phyloP scores from a whole-genome alignment of 148 eudicot genomes.

The Beta vulgaris region DNA sequence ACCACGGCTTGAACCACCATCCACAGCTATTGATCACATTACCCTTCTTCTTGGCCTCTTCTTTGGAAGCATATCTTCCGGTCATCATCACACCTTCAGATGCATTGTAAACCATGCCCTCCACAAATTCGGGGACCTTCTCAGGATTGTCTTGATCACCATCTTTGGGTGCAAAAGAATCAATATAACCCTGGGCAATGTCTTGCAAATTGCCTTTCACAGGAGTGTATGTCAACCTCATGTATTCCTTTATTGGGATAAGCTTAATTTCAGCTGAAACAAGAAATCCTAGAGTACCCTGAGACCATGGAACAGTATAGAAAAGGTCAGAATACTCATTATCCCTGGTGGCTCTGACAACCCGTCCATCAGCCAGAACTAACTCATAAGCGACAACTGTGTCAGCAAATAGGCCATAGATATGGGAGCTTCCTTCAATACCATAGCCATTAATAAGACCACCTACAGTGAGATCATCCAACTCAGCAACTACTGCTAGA shows the following conservation, averaged over 20 bases:
- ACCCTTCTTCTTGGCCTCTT: constrained; percentile 80
- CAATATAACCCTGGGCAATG: constrained; percentile 74
- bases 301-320: constrained; percentile 93
- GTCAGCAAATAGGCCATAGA: constrained; percentile 81
- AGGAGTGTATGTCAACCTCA: constrained; percentile 77
- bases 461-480: constrained; percentile 87
- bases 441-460: constrained; percentile 93
- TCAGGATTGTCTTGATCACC: constrained; percentile 80
- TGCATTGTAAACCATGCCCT: constrained; percentile 62
- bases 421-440: constrained; percentile 93
- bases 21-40: constrained; percentile 60
- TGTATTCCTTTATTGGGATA: constrained; percentile 76
- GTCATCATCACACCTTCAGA: constrained; percentile 76
- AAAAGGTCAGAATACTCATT: constrained; percentile 81
- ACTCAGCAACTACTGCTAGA: constrained; percentile 89
- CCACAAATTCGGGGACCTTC: constrained; percentile 83
- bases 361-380: constrained; percentile 71
- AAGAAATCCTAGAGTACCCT: constrained; percentile 84
- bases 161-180: constrained; percentile 76
- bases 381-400: constrained; percentile 91
- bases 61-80: constrained; percentile 65
- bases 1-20: constrained; percentile 97
- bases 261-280: constrained; percentile 93
- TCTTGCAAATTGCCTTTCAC: constrained; percentile 67
- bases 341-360: constrained; percentile 87